phyloP scores from a whole-genome alignment of 129 eudicot species.

The Flaveria robusta region DNA sequence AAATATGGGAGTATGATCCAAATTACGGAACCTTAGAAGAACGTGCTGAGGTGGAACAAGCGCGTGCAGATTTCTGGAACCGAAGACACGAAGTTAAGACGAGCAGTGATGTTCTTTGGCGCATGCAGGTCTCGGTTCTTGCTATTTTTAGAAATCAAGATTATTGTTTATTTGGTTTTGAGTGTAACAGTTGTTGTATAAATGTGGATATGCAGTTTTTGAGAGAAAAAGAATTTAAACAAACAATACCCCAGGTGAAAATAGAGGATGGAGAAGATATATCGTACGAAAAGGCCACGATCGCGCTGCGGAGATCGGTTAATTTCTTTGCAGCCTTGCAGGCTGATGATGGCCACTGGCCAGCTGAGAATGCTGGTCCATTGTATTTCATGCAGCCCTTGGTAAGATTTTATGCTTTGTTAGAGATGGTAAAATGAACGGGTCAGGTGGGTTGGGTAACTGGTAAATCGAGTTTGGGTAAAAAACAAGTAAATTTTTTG shows the following conservation, averaged over 20 bases:
- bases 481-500: background rate
- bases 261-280: constrained; percentile 68
- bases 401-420: constrained; percentile 35
- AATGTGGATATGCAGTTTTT: constrained; percentile 57
- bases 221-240: constrained; percentile 60
- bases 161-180: constrained; percentile 17
- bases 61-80: constrained; percentile 46
- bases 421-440: background rate
- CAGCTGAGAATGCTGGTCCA: constrained; percentile 87
- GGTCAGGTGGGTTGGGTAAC: constrained; percentile 3
- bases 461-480: background rate
- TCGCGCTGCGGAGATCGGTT: constrained; percentile 59
- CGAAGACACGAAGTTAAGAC: constrained; percentile 45
- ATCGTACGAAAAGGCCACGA: constrained; percentile 57
- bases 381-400: constrained; percentile 80
- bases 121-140: constrained; percentile 45
- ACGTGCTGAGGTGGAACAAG: constrained; percentile 47
- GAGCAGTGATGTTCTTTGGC: constrained; percentile 53
- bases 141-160: background rate
- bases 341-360: constrained; percentile 93
- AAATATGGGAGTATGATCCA: constrained; percentile 62
- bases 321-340: constrained; percentile 75
- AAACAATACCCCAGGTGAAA: constrained; percentile 60
- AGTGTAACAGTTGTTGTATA: background rate
- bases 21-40: constrained; percentile 46